Base-by-base conservation (phyloP, 1,284 basidiomycete genomes). In the Ceratorhiza oryzae-sativae region DNA sequence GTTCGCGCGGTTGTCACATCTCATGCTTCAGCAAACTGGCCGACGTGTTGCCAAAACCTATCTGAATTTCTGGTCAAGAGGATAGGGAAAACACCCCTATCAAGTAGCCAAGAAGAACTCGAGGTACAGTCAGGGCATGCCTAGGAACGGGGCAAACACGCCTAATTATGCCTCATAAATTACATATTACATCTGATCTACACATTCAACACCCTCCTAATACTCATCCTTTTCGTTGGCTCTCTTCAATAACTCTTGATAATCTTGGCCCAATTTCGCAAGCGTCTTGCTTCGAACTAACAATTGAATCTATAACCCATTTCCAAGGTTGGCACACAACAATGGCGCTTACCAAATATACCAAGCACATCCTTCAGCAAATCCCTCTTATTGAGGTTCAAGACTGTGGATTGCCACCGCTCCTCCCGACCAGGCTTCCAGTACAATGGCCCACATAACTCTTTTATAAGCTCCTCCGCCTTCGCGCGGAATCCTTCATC, bases 381-480 rank as follows among this genome's bases (percentile, higher is more conserved):
- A 75, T 94, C 92, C 27, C 93, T 87, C 79, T 95, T 95, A 6
- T 84, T 77, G 77, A 92, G 77, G 0, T 91, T 92, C 60, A 88
- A 81, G 23, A 93, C 83, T 9, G 82, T 86, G 6, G 92, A 84
- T 34, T 82, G 82, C 91, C 92, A 95, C 18, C 77, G 77, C 34
- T 90, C 88, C 74, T 80, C 79, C 42, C 83, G 83, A 39, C 81
- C 80, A 60, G 90, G 89, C 30, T 90, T 87, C 87, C 91, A 94
- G 32, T 62, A 72, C 55, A 94, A 81, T 0, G 94, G 94, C 8
- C 95, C 95, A 77, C 93, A 89, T 45, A 97, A 83, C 74, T 96
- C 95, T 78, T 86, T 89, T 59, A 95, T 86, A 67, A 98, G 80
- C 79, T 97, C 95, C 79, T 95, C 94, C 9, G 89, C 94, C 78